A percentile compares a stretch with the other conserved stretches of the same genome.
Evolutionary conservation across 306 rosid genomes (phyloP).

Genomic region (Argentina anserina): DNA sequence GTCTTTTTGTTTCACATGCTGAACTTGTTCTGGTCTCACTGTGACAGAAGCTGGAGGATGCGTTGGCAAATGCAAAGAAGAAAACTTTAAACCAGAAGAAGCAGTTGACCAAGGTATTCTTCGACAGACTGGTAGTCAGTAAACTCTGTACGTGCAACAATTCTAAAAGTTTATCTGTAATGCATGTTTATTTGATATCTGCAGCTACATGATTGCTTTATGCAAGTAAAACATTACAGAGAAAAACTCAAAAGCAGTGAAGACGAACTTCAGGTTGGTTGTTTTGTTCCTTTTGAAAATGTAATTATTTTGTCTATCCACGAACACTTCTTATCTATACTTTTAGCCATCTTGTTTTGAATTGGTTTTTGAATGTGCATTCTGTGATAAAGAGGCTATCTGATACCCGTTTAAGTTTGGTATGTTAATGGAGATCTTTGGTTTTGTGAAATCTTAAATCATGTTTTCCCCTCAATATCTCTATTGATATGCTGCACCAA

Average conservation of each 20-base stretch:
- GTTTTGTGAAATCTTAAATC: background rate
- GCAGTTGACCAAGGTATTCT: constrained; percentile 74
- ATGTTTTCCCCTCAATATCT: background rate
- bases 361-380: background rate
- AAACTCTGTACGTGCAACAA: constrained; percentile 8
- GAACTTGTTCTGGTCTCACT: constrained; percentile 20
- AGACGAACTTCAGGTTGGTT: constrained; percentile 82
- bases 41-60: constrained; percentile 86
- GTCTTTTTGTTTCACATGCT: constrained; percentile 2
- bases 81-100: constrained; percentile 54
- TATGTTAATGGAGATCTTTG: background rate
- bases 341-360: background rate
- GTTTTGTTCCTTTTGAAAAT: background rate
- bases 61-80: constrained; percentile 70
- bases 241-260: constrained; percentile 62
- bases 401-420: background rate
- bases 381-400: background rate
- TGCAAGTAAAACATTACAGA: constrained; percentile 52
- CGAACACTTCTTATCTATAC: background rate
- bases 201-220: constrained; percentile 72
- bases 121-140: background rate
- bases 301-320: background rate
- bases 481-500: background rate
- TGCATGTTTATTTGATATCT: constrained; percentile 20
- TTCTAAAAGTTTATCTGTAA: background rate